phyloP scores from a whole-genome alignment of 768 basidiomycete genomes.

The Boletus sensibilis region DNA sequence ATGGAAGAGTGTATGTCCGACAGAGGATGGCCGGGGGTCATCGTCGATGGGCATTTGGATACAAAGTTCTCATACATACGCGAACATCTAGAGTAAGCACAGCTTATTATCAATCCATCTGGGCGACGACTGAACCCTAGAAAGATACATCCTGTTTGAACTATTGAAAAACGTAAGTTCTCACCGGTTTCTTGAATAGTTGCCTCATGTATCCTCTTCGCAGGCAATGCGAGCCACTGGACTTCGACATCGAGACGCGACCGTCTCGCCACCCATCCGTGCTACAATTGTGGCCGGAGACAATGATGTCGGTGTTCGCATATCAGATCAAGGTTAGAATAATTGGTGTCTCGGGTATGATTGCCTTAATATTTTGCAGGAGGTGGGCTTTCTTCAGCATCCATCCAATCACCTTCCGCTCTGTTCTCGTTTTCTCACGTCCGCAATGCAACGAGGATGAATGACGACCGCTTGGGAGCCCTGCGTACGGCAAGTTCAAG shows the following conservation, averaged over 20 bases:
- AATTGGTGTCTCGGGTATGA: background rate
- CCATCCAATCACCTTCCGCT: conserved; percentile 66
- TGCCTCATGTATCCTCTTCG: background rate
- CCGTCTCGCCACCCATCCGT: conserved; percentile 57
- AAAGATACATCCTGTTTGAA: conserved; percentile 84
- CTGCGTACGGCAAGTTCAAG: conserved; percentile 59
- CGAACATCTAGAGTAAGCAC: conserved; percentile 77
- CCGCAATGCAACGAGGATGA: conserved; percentile 69
- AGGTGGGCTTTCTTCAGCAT: conserved; percentile 60
- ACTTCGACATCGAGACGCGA: conserved; percentile 43
- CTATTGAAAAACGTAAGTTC: conserved; percentile 79
- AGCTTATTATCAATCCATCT: background rate
- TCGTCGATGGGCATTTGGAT: conserved; percentile 69
- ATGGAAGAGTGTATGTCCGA: conserved; percentile 24
- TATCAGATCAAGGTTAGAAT: conserved; percentile 81
- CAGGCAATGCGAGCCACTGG: conserved; percentile 75
- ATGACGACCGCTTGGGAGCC: conserved; percentile 64
- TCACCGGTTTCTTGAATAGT: background rate
- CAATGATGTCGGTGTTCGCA: conserved; percentile 74
- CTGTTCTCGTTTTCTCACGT: conserved; percentile 89
- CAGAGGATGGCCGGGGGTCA: conserved; percentile 57
- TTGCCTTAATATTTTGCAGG: conserved; percentile 42
- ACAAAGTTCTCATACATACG: conserved; percentile 79
- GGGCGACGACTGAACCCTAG: background rate
- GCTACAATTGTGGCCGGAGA: conserved; percentile 76